Conservation (phyloP, 148 eudicot species). For the Camellia granthamiana region DNA sequence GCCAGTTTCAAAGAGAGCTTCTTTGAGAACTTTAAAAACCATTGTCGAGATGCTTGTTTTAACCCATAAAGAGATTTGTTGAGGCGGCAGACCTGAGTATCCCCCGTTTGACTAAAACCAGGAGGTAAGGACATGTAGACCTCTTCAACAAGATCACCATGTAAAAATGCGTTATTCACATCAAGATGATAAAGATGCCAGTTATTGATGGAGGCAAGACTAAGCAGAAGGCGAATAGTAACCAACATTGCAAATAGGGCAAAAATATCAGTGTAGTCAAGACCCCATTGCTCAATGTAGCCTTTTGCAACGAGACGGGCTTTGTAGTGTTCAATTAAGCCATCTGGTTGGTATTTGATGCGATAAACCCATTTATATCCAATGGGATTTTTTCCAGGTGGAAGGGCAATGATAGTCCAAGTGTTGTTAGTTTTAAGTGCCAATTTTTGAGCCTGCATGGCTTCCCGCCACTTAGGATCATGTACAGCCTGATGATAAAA, state of each 20-base stretch:
- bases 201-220: not conserved
- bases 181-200: not conserved
- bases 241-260: too few relatives aligned
- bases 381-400: too few relatives aligned
- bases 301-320: too few relatives aligned
- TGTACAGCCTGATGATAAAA: too few relatives aligned
- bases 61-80: too few relatives aligned
- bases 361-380: too few relatives aligned
- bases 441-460: not conserved
- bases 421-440: not conserved
- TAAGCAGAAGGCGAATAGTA: too few relatives aligned
- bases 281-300: too few relatives aligned
- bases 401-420: not conserved
- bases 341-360: too few relatives aligned
- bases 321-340: too few relatives aligned
- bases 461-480: not conserved
- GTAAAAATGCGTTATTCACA: not conserved
- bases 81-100: not conserved
- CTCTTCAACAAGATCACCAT: too few relatives aligned
- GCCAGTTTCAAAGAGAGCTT: not conserved
- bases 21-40: not conserved
- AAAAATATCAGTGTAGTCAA: too few relatives aligned
- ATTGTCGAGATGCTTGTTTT: not conserved
- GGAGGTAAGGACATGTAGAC: not conserved
- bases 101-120: not conserved